phyloP scores from a whole-genome alignment of 2,329 filamentous ascomycete genomes.

The Sporothrix phasma region DNA sequence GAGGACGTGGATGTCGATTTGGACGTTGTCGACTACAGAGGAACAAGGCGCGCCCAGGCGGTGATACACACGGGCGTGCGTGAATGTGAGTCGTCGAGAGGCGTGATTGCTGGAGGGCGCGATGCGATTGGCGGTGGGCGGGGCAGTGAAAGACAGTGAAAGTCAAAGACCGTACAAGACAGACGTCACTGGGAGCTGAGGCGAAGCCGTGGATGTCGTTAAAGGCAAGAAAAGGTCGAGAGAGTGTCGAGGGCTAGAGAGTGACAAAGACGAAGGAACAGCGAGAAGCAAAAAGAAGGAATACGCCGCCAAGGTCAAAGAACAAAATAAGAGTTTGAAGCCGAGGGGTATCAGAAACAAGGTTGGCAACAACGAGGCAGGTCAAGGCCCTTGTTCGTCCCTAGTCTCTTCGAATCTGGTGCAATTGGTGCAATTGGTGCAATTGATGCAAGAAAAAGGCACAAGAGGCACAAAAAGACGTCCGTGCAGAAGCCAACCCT shows the following conservation, averaged over 20 bases:
- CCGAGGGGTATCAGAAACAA: not conserved
- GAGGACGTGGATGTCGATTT: not conserved
- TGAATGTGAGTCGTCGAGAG: not conserved
- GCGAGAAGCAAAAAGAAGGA: not conserved
- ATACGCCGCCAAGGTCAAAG: not conserved
- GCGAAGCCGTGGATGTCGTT: not conserved
- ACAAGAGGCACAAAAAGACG: not conserved
- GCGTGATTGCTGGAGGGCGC: not conserved
- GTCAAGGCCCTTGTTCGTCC: conserved; percentile 7
- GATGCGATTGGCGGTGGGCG: not conserved
- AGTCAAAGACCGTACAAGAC: not conserved
- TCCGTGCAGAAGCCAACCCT: conserved; percentile 5
- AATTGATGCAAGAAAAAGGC: no score
- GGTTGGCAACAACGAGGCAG: not conserved
- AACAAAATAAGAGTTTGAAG: not conserved
- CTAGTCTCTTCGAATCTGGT: not conserved
- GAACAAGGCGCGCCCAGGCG: not conserved
- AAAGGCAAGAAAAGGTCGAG: not conserved
- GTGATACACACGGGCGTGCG: not conserved
- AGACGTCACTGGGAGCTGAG: not conserved
- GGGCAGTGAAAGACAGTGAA: not conserved
- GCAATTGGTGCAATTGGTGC: not conserved
- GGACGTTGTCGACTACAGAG: not conserved
- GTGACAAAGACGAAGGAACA: not conserved
- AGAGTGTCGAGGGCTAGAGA: not conserved